A percentile compares a stretch with the other conserved stretches of the same genome.
Evolutionary conservation across 2,329 filamentous ascomycete genomes (phyloP).

Genomic region (Aspergillus sp.): DNA sequence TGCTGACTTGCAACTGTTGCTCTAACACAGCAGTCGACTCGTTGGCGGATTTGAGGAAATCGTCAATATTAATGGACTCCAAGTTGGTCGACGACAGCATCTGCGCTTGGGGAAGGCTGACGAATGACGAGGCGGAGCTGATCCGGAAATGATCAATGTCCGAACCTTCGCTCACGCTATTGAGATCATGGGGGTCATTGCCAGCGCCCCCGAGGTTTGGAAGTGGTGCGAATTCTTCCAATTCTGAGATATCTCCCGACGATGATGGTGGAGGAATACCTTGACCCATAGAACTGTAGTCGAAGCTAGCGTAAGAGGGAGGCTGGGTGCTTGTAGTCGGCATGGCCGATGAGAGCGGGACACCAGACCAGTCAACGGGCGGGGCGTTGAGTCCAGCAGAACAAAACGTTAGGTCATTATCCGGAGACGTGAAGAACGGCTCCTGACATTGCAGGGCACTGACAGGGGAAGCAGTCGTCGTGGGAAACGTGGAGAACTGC

Average conservation of each 20-base stretch:
- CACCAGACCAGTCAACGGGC: conserved; percentile 50
- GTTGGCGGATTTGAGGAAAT: conserved; percentile 44
- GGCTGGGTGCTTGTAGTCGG: conserved; percentile 44
- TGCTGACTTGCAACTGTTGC: conserved; percentile 40
- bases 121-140: conserved; percentile 45
- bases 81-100: conserved; percentile 42
- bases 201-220: conserved; percentile 28
- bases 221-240: conserved; percentile 44
- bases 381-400: conserved; percentile 42
- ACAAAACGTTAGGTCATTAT: conserved; percentile 40
- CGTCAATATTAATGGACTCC: conserved; percentile 44
- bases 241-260: conserved; percentile 51
- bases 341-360: conserved; percentile 42
- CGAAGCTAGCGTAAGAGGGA: conserved; percentile 48
- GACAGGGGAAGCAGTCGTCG: conserved; percentile 33
- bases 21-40: conserved; percentile 41
- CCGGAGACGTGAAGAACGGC: conserved; percentile 44
- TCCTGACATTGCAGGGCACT: conserved; percentile 39
- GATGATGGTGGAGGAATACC: conserved; percentile 46
- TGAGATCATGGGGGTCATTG: conserved; percentile 38
- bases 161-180: conserved; percentile 43
- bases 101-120: conserved; percentile 41
- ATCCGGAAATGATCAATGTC: conserved; percentile 42
- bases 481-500: conserved; percentile 35
- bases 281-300: conserved; percentile 41